Percentiles rank a stretch among this genome's conserved stretches.
These are phyloP conservation scores for Pholiota adiposa DNA, from an alignment of 1,284 basidiomycete genomes.

Conservation along the genomic window DNA sequence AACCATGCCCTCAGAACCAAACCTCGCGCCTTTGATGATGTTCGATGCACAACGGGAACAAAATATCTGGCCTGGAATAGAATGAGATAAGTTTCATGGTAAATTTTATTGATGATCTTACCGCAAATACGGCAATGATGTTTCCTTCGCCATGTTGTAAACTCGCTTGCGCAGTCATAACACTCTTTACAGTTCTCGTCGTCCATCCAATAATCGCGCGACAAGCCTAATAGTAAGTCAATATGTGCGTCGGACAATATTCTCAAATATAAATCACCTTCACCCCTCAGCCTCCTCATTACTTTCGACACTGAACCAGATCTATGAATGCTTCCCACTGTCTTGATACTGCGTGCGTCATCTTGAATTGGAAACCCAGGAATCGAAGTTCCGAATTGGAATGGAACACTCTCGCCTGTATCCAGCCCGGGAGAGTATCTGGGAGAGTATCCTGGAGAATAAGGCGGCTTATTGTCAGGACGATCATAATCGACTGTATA, in stretches of 20 bases:
- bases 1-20: conserved; percentile 91
- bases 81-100: background rate
- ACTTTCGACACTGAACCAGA: conserved; percentile 88
- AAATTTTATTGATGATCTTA: conserved; percentile 28
- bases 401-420: conserved; percentile 56
- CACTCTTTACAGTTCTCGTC: conserved; percentile 96
- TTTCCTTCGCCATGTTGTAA: conserved; percentile 91
- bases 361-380: conserved; percentile 86
- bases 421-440: conserved; percentile 48
- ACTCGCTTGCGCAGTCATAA: conserved; percentile 90
- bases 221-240: conserved; percentile 57
- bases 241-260: conserved; percentile 1
- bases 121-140: conserved; percentile 96
- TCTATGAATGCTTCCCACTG: conserved; percentile 68
- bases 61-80: conserved; percentile 77
- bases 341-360: conserved; percentile 80
- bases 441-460: conserved; percentile 30
- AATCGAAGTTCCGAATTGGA: conserved; percentile 63
- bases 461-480: conserved; percentile 53
- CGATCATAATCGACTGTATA: conserved; percentile 66
- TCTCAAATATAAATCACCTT: conserved; percentile 53
- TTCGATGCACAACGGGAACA: conserved; percentile 97
- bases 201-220: conserved; percentile 96
- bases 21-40: conserved; percentile 93
- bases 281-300: conserved; percentile 85